Evolutionary conservation across 495 filamentous ascomycete species (phyloP).

Genomic region (Penicillium riverlandense): DNA sequence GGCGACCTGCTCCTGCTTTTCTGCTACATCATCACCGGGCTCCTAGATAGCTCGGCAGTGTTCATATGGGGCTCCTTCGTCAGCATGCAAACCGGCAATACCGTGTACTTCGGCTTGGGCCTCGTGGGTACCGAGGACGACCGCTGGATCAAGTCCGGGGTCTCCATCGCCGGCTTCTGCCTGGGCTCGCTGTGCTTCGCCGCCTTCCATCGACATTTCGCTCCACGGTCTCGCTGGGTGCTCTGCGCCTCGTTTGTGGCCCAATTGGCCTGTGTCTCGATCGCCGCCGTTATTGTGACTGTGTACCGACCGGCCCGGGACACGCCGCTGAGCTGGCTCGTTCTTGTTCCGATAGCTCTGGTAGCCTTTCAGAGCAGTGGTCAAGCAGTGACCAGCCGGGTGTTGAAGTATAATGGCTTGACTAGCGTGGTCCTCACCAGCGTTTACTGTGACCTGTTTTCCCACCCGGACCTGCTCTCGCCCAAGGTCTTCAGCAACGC

Average conservation of each 20-base stretch:
- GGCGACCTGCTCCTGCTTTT: conserved; percentile 56
- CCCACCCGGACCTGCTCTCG: conserved; percentile 48
- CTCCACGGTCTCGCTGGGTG: conserved; percentile 50
- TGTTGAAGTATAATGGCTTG: conserved; percentile 51
- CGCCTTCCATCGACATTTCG: conserved; percentile 51
- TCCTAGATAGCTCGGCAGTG: conserved; percentile 65
- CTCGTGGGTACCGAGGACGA: conserved; percentile 38
- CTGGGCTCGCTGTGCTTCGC: conserved; percentile 59
- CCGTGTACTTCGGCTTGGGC: conserved; percentile 66
- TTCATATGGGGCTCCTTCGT: conserved; percentile 71
- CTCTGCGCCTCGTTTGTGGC: conserved; percentile 52
- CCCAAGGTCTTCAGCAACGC: conserved; percentile 30
- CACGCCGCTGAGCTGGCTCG: conserved; percentile 46
- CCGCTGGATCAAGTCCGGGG: conserved; percentile 57
- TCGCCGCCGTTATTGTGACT: conserved; percentile 55
- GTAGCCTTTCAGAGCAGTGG: conserved; percentile 66
- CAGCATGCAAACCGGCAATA: conserved; percentile 78
- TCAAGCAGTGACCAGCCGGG: conserved; percentile 61
- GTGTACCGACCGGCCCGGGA: conserved; percentile 22
- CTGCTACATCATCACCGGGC: conserved; percentile 66
- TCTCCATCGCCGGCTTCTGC: conserved; percentile 60
- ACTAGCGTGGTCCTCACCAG: conserved; percentile 67
- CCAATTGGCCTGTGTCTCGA: conserved; percentile 45
- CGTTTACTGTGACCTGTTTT: conserved; percentile 65
- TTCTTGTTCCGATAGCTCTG: conserved; percentile 52